Conservation (phyloP, 768 basidiomycete genomes). For the Candolleomyces eurysporus region DNA sequence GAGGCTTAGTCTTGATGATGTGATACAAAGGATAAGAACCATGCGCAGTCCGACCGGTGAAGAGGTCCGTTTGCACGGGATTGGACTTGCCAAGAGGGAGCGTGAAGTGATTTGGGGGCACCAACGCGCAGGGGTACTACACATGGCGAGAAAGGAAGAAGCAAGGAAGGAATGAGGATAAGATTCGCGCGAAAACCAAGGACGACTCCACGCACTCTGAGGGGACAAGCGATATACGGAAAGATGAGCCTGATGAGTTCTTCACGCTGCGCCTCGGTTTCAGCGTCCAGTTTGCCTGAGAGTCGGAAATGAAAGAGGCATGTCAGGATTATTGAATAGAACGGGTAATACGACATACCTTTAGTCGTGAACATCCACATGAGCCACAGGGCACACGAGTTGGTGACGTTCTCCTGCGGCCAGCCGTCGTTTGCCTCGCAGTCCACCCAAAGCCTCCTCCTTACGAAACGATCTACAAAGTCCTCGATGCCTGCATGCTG, state of each 20-base stretch:
- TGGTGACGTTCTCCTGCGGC: slow-evolving; percentile 50
- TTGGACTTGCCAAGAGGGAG: slow-evolving; percentile 37
- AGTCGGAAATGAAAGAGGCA: slow-evolving; percentile 3
- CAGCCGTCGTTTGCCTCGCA: slow-evolving; percentile 41
- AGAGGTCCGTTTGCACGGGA: slow-evolving; percentile 1
- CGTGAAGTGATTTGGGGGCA: slow-evolving; percentile 58
- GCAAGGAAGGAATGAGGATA: background rate
- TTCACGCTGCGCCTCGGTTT: slow-evolving; percentile 23
- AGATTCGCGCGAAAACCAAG: no score
- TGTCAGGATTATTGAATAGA: background rate
- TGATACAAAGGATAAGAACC: slow-evolving; percentile 16
- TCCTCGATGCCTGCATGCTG: slow-evolving; percentile 47
- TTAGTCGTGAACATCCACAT: slow-evolving; percentile 53
- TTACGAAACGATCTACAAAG: slow-evolving; percentile 47
- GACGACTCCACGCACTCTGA: background rate
- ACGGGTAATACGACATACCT: slow-evolving; percentile 1
- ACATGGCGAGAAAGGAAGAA: slow-evolving; percentile 38
- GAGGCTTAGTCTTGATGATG: slow-evolving; percentile 37
- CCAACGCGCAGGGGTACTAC: slow-evolving; percentile 44
- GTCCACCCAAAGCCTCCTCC: slow-evolving; percentile 42
- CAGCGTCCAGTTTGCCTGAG: slow-evolving; percentile 17
- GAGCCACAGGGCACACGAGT: slow-evolving; percentile 59
- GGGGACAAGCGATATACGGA: slow-evolving; percentile 20
- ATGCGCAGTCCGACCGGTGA: slow-evolving; percentile 10
- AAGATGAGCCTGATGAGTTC: slow-evolving; percentile 25